Base-by-base conservation (phyloP, 306 rosid genomes). In the Prunus fruticosa region DNA sequence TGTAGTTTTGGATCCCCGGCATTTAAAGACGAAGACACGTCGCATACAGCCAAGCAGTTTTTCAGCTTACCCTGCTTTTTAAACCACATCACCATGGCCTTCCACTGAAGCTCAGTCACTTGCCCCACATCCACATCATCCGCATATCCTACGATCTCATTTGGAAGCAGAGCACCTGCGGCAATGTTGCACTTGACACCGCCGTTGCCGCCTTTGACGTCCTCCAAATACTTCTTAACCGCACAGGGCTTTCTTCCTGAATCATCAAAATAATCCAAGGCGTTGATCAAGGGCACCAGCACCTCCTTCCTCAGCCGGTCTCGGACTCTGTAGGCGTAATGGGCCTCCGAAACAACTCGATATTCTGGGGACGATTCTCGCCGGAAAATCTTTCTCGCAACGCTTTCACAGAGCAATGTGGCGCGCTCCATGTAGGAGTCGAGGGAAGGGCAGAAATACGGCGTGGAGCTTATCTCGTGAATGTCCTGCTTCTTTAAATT, bases 81-180 rank as follows among this genome's bases (percentile, higher is more conserved):
- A 5, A 32, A 85, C 90, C 8, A 82, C 80, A 5, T 32, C 61
- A 90, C 87, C 82, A 87, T 85, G 73, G 90, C 84, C 72, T 79
- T 82, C 91, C 96, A 88, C 30, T 88, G 96, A 30, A 88, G 79
- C 79, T 87, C 88, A 2, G 91, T 89, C 7, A 85, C 91, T 52
- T 72, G 64, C 1, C 82, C 84, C 2, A 75, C 90, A 62, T 57
- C 87, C 3, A 0, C 71, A 8, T 76, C 60, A 1, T 28, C 18
- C 19, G 82, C 38, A 5, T 83, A 84, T 4, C 0, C 20, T 3
- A 86, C 43, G 47, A 88, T 86, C 77, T 90, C 78, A 22, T 86
- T 89, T 0, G 89, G 92, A 67, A 86, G 91, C 78, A 90, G 74
- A 4, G 96, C 96, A 5, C 89, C 88, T 0, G 88, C 91, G 0